Evolutionary conservation across 2,329 filamentous ascomycete genomes (phyloP).

Genomic region (Acrodontium crateriforme): DNA sequence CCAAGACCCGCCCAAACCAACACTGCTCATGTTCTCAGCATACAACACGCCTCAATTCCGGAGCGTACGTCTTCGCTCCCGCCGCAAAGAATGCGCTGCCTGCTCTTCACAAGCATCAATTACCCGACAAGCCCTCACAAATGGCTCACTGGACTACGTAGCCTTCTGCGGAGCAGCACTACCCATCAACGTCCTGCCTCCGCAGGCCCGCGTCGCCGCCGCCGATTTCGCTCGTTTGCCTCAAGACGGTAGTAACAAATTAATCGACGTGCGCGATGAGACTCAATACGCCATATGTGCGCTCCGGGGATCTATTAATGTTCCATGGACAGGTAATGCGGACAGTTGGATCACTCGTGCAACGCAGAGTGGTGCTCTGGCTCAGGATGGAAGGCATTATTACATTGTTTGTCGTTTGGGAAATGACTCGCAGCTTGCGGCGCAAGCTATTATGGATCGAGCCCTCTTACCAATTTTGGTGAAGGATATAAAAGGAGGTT

Average conservation of each 20-base stretch:
- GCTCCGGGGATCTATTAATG: conserved; percentile 61
- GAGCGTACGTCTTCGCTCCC: conserved; percentile 57
- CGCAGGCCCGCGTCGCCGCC: conserved; percentile 55
- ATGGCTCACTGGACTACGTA: conserved; percentile 64
- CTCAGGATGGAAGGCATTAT: conserved; percentile 29
- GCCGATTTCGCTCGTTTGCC: conserved; percentile 39
- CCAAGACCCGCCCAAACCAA: conserved; percentile 20
- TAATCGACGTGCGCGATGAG: conserved; percentile 74
- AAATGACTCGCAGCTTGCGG: conserved; percentile 63
- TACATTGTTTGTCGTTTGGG: conserved; percentile 59
- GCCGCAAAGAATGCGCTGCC: conserved; percentile 57
- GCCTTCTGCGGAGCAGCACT: conserved; percentile 62
- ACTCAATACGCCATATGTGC: conserved; percentile 73
- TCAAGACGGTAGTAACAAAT: conserved; percentile 32
- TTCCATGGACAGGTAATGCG: conserved; percentile 48
- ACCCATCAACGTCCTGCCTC: conserved; percentile 42
- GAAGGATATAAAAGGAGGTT: conserved; percentile 57
- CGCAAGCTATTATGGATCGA: conserved; percentile 49
- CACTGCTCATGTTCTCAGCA: conserved; percentile 41
- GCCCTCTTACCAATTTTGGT: conserved; percentile 46
- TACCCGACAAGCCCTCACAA: conserved; percentile 46
- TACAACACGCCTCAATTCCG: conserved; percentile 49
- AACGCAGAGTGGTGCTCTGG: conserved; percentile 8
- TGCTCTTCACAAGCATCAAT: conserved; percentile 55
- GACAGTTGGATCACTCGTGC: conserved; percentile 18